Conservation (phyloP, 805 yeast genomes). For the Candida ortonii region DNA sequence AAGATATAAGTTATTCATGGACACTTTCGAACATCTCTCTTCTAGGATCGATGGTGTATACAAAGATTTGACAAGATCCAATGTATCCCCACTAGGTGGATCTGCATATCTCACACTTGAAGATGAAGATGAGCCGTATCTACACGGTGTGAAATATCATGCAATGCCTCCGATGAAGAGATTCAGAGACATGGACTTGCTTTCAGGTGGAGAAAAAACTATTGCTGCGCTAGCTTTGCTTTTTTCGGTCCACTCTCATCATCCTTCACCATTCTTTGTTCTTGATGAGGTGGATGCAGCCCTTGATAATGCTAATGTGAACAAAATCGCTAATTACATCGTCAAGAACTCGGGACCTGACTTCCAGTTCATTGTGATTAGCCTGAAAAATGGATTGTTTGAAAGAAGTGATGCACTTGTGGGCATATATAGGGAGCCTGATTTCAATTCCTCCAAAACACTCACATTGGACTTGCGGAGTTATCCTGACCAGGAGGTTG, state of each 20-base stretch:
- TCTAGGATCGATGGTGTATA: constrained; percentile 70
- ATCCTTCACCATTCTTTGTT: constrained; percentile 94
- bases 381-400: constrained; percentile 81
- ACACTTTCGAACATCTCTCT: constrained; percentile 76
- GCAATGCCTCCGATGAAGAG: constrained; percentile 97
- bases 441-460: constrained; percentile 66
- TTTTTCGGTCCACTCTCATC: constrained; percentile 86
- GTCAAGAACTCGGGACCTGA: constrained; percentile 68
- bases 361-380: constrained; percentile 89
- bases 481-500: constrained; percentile 42
- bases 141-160: constrained; percentile 79
- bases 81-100: constrained; percentile 79
- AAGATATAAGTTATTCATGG: constrained; percentile 62
- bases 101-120: constrained; percentile 87
- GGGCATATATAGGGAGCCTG: constrained; percentile 86
- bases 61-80: constrained; percentile 77
- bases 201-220: constrained; percentile 96
- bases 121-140: constrained; percentile 86
- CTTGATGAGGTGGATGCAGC: constrained; percentile 99
- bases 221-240: constrained; percentile 92
- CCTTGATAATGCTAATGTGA: constrained; percentile 84
- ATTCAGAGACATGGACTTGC: constrained; percentile 84
- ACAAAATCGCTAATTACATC: constrained; percentile 82
- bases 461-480: constrained; percentile 69
- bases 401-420: constrained; percentile 88